phyloP scores from a whole-genome alignment of 768 basidiomycete genomes.

The Boletus speciosus region DNA sequence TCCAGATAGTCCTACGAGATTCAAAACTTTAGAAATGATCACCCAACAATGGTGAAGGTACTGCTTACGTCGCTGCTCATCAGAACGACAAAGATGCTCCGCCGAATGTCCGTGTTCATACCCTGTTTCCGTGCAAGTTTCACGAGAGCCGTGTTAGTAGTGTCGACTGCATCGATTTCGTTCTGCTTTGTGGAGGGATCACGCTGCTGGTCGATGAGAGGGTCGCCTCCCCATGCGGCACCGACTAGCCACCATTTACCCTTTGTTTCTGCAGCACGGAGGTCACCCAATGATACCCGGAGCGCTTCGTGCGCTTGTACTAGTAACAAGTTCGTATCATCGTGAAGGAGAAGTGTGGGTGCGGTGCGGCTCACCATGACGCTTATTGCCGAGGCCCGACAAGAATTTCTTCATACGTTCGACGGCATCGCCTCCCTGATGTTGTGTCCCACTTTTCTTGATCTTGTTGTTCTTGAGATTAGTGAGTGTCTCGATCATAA shows the following conservation, averaged over 20 bases:
- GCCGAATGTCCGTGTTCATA: constrained; percentile 96
- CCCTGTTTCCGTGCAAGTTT: constrained; percentile 92
- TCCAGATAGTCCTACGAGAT: constrained; percentile 86
- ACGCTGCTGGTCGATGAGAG: constrained; percentile 69
- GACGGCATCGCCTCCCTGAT: constrained; percentile 71
- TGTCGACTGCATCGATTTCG: constrained; percentile 30
- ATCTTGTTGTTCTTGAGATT: constrained; percentile 92
- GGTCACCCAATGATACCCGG: constrained; percentile 80
- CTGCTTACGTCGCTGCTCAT: constrained; percentile 89
- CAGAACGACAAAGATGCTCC: constrained; percentile 87
- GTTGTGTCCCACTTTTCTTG: constrained; percentile 60
- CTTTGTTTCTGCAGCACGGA: constrained; percentile 76
- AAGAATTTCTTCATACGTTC: constrained; percentile 90
- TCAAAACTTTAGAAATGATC: not conserved
- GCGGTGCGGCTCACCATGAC: constrained; percentile 48
- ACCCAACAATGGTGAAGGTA: not conserved
- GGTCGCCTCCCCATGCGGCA: constrained; percentile 92
- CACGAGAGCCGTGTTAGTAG: constrained; percentile 44
- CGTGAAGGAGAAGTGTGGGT: not conserved
- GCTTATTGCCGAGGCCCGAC: constrained; percentile 67
- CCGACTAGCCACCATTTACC: constrained; percentile 99
- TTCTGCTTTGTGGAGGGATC: constrained; percentile 17
- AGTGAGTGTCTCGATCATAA: constrained; percentile 92
- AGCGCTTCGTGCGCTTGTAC: constrained; percentile 84
- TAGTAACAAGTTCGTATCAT: constrained; percentile 29